phyloP scores from a whole-genome alignment of 257 asterid genomes.

The Mentha longifolia region DNA sequence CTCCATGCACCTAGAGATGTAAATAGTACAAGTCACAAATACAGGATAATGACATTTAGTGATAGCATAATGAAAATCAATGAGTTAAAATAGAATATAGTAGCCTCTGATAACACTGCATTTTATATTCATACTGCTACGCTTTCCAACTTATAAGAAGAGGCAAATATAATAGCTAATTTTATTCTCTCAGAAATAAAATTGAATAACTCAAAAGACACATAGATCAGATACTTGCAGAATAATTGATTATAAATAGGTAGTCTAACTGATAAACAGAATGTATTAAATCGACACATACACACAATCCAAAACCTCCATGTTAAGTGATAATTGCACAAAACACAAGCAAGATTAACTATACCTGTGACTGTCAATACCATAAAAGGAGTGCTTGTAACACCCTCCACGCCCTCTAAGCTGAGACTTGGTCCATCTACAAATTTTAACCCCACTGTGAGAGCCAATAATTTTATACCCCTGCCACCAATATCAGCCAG shows the following conservation, averaged over 20 bases:
- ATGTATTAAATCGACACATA: slow-evolving; percentile 9
- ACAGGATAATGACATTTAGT: not conserved
- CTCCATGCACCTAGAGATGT: slow-evolving; percentile 87
- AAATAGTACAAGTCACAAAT: not conserved
- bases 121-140: not conserved
- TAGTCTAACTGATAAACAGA: not conserved
- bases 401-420: slow-evolving; percentile 99
- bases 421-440: slow-evolving; percentile 99
- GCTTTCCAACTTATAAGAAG: slow-evolving; percentile 7
- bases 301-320: slow-evolving; percentile 17
- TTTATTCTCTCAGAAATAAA: not conserved
- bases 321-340: slow-evolving; percentile 15
- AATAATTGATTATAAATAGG: not conserved
- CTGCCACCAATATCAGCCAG: slow-evolving; percentile 47
- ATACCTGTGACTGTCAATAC: slow-evolving; percentile 96
- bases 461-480: slow-evolving; percentile 97
- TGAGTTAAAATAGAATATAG: not conserved
- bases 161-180: not conserved
- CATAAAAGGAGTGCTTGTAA: slow-evolving; percentile 95
- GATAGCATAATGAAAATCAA: not conserved
- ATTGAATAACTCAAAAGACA: not conserved
- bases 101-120: slow-evolving; percentile 1
- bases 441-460: slow-evolving; percentile 95
- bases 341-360: slow-evolving; percentile 30
- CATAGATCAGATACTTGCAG: not conserved